Evolutionary conservation across 108 stramenopile genomes (phyloP).

Genomic region (Nitzschia sp.): DNA sequence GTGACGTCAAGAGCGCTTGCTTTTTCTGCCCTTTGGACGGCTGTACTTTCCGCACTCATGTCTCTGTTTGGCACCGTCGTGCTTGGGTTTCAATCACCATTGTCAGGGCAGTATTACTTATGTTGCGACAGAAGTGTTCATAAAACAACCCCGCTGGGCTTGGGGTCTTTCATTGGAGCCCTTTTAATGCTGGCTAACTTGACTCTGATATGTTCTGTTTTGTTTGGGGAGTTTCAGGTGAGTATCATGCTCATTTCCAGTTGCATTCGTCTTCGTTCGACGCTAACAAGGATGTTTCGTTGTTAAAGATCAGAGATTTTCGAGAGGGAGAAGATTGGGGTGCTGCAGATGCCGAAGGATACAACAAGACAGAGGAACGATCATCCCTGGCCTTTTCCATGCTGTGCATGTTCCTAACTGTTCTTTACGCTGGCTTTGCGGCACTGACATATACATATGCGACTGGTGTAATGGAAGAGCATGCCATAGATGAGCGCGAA

Average conservation of each 20-base stretch:
- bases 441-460: conserved; percentile 57
- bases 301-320: conserved; percentile 47
- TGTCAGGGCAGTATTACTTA: conserved; percentile 74
- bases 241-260: conserved; percentile 8
- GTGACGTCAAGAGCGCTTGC: conserved; percentile 81
- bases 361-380: conserved; percentile 29
- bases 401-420: conserved; percentile 82
- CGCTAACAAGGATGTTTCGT: background rate
- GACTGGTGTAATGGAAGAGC: conserved; percentile 60
- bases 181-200: conserved; percentile 84
- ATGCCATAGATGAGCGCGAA: conserved; percentile 55
- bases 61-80: conserved; percentile 75
- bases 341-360: conserved; percentile 14
- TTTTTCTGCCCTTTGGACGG: conserved; percentile 82
- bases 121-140: conserved; percentile 74
- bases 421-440: conserved; percentile 75
- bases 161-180: conserved; percentile 82
- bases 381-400: conserved; percentile 73
- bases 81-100: conserved; percentile 69
- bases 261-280: background rate
- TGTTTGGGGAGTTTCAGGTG: conserved; percentile 89
- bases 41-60: conserved; percentile 66
- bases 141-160: conserved; percentile 71
- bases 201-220: conserved; percentile 66
- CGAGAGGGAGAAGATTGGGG: conserved; percentile 49